phyloP scores from a whole-genome alignment of 2,329 filamentous ascomycete genomes.

The Colletotrichum falcatum region DNA sequence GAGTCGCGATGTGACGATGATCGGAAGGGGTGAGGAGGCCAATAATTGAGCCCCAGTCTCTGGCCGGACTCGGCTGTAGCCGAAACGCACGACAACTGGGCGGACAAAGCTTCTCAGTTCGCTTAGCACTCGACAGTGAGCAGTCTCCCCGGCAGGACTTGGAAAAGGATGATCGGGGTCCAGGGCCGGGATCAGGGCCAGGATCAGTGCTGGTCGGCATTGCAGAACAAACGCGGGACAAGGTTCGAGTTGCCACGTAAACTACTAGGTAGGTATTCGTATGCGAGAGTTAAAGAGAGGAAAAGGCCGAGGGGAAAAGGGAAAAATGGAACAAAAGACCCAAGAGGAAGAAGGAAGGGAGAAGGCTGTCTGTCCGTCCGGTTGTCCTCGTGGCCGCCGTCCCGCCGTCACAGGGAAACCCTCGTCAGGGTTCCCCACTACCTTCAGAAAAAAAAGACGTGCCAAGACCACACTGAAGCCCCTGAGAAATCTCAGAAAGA shows the following conservation, averaged over 20 bases:
- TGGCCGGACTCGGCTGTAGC: slow-evolving; percentile 36
- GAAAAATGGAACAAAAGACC: background rate
- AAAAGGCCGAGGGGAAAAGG: too few relatives aligned
- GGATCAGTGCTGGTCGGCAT: background rate
- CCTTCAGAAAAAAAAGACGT: background rate
- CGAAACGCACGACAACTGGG: slow-evolving; percentile 31
- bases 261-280: background rate
- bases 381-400: slow-evolving; percentile 9
- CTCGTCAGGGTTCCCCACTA: background rate
- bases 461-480: slow-evolving; percentile 25
- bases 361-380: background rate
- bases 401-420: slow-evolving; percentile 8
- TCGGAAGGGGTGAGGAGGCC: background rate
- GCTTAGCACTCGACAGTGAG: background rate
- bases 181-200: background rate
- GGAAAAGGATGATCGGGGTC: background rate
- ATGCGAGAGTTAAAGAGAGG: background rate
- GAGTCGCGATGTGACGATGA: background rate
- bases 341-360: background rate
- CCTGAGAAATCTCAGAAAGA: slow-evolving; percentile 29
- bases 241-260: background rate
- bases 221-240: background rate
- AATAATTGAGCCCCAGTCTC: background rate
- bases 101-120: slow-evolving; percentile 27
- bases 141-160: background rate